Evolutionary conservation across 257 asterid genomes (phyloP).

Genomic region (Solanum habrochaites): DNA sequence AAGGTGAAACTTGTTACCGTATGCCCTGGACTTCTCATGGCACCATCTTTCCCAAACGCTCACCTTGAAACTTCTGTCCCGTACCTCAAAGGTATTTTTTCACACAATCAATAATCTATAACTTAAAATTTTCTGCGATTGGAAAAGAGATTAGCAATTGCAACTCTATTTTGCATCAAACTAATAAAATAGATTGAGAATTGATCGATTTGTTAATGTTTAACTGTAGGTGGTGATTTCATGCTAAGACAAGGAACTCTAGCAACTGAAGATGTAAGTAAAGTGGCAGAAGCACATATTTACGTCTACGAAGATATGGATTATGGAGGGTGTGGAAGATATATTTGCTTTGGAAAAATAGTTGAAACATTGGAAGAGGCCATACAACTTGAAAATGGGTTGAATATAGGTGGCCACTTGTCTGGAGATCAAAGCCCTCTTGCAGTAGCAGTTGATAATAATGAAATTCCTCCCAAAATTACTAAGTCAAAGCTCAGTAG

Average conservation of each 20-base stretch:
- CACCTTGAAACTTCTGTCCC: slow-evolving; percentile 16
- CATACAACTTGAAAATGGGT: slow-evolving; percentile 4
- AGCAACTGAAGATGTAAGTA: slow-evolving; percentile 11
- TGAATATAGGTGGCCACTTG: slow-evolving; percentile 9
- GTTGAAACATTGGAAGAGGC: slow-evolving; percentile 11
- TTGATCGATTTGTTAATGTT: neutral
- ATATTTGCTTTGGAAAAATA: slow-evolving; percentile 12
- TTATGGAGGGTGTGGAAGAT: slow-evolving; percentile 19
- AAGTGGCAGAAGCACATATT: slow-evolving; percentile 16
- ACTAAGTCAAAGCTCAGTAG: slow-evolving; percentile 7
- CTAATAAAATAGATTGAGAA: neutral
- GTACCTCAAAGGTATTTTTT: slow-evolving; percentile 15
- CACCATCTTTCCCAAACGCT: slow-evolving; percentile 25
- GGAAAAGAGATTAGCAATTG: neutral
- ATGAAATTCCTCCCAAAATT: neutral
- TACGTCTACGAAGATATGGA: slow-evolving; percentile 17
- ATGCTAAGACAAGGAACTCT: slow-evolving; percentile 12
- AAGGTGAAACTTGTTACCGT: slow-evolving; percentile 19
- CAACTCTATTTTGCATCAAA: neutral
- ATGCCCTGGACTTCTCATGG: slow-evolving; percentile 22
- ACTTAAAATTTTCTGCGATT: neutral
- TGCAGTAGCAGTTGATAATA: neutral
- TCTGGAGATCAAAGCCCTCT: neutral
- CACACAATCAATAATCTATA: neutral
- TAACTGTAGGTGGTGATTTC: slow-evolving; percentile 4